These are phyloP conservation scores for Ganoderma leucocontextum DNA, from an alignment of 1,284 basidiomycete genomes.

Conservation along the genomic window DNA sequence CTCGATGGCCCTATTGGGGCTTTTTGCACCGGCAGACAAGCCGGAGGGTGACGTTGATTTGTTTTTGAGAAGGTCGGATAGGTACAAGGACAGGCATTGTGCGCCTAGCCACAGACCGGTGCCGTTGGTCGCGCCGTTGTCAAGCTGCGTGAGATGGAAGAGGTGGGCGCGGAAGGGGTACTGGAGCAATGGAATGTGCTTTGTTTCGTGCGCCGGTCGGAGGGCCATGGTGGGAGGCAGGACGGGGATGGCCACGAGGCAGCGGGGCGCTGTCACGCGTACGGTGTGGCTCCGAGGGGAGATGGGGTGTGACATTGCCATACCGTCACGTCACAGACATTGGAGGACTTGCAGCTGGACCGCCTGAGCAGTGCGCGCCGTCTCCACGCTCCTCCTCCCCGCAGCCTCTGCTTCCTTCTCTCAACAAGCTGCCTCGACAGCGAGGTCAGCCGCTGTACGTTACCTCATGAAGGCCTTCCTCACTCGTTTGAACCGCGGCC, in stretches of 20 bases:
- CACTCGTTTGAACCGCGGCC: conserved; percentile 74
- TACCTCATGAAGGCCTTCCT: conserved; percentile 80
- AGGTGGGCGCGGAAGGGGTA: conserved; percentile 53
- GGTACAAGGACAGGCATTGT: conserved; percentile 75
- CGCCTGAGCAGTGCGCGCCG: conserved; percentile 30
- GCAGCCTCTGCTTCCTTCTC: conserved; percentile 24
- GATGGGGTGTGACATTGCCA: conserved; percentile 15
- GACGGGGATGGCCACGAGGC: conserved; percentile 30
- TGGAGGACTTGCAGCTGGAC: conserved; percentile 14
- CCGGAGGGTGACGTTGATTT: conserved; percentile 30
- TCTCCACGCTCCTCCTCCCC: conserved; percentile 38
- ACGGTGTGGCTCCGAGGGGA: conserved; percentile 11
- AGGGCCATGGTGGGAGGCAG: conserved; percentile 24
- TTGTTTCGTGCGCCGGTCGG: conserved; percentile 70
- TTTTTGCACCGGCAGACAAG: conserved; percentile 34
- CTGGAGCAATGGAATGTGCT: conserved; percentile 63
- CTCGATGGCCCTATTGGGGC: conserved; percentile 67
- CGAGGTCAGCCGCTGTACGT: conserved; percentile 25
- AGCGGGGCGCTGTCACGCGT: conserved; percentile 10
- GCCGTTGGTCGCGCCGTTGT: conserved; percentile 76
- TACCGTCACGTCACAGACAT: conserved; percentile 9
- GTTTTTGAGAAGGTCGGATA: conserved; percentile 49
- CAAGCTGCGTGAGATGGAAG: conserved; percentile 62
- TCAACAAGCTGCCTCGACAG: conserved; percentile 30
- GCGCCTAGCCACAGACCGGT: conserved; percentile 90